Conservation (phyloP, 2,329 filamentous ascomycete genomes). For the Xenosphaeropsis pyriputrescens region DNA sequence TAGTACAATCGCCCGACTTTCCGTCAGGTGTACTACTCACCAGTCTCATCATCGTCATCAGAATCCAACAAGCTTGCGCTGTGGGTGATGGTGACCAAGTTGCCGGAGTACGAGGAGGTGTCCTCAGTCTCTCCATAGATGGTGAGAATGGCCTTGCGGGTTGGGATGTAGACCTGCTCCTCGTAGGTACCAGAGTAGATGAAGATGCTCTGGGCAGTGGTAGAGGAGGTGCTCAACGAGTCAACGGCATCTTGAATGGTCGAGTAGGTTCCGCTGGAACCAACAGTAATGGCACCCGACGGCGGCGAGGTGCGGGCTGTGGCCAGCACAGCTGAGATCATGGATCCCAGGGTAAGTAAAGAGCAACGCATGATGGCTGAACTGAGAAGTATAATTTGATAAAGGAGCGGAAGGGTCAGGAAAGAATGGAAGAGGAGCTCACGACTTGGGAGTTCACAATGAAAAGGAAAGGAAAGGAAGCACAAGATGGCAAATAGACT, state of each 20-base stretch:
- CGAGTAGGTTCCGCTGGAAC: slow-evolving; percentile 23
- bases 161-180: slow-evolving; percentile 38
- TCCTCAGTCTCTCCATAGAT: slow-evolving; percentile 38
- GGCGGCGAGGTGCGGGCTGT: slow-evolving; percentile 25
- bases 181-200: slow-evolving; percentile 39
- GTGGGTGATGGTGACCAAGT: slow-evolving; percentile 31
- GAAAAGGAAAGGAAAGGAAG: too few relatives aligned
- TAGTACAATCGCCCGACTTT: too few relatives aligned
- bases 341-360: slow-evolving; percentile 10
- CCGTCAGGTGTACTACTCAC: too few relatives aligned
- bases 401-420: too few relatives aligned
- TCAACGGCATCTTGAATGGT: slow-evolving; percentile 34
- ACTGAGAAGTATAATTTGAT: too few relatives aligned
- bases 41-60: slow-evolving; percentile 25
- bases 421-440: too few relatives aligned
- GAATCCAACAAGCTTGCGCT: slow-evolving; percentile 23
- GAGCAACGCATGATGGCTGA: too few relatives aligned
- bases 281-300: slow-evolving; percentile 29
- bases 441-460: too few relatives aligned
- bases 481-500: too few relatives aligned
- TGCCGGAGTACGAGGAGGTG: slow-evolving; percentile 28
- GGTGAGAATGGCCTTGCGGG: slow-evolving; percentile 28
- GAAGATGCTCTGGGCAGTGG: slow-evolving; percentile 34
- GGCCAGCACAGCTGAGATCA: slow-evolving; percentile 12
- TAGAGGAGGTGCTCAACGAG: slow-evolving; percentile 29